Base-by-base conservation (phyloP, 805 yeast genomes). In the Metschnikowia noctiluminum region DNA sequence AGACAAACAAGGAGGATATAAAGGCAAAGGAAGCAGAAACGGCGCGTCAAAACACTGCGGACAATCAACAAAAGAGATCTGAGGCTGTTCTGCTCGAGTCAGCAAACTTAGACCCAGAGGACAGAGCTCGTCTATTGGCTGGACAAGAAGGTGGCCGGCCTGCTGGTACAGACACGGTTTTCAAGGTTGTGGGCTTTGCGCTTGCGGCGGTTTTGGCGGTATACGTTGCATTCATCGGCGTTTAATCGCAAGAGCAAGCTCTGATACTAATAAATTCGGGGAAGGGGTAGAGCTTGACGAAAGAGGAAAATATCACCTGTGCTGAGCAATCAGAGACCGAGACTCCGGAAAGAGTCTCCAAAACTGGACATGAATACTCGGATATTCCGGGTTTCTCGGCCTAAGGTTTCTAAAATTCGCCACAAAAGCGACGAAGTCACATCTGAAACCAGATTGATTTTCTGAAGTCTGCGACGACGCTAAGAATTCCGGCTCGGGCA, bases 101-200 rank as follows among this genome's bases (percentile, higher is more conserved):
- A 28, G 78, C 76, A 48, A 54, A 66, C 28, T 58, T 73, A 46
- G 89, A 85, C 59, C 85, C 87, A 0, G 92, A 86, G 59, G 92
- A 86, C 63, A 75, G 86, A 49, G 82, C 85, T 7, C 55, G 77
- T 45, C 56, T 69, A 27, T 42, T 57, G 52, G 58, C 48, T 10
- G 53, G 43, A 32, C 54, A 51, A 43, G 53, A 53, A 8, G 52
- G 45, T 15, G 41, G 35, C 11, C 41, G 38, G 12, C 46, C 35
- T 7, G 42, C 46, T 11, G 43, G 48, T 15, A 12, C 47, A 2
- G 42, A 52, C 39, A 49, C 45, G 8, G 48, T 54, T 32, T 47
- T 62, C 35, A 64, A 61, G 31, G 50, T 63, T 15, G 54, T 63
- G 26, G 72, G 73, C 7, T 66, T 69, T 28, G 51, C 62, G 8